Base-by-base conservation (phyloP, 2,329 filamentous ascomycete species). In the Xylariomycetidae sp. region DNA sequence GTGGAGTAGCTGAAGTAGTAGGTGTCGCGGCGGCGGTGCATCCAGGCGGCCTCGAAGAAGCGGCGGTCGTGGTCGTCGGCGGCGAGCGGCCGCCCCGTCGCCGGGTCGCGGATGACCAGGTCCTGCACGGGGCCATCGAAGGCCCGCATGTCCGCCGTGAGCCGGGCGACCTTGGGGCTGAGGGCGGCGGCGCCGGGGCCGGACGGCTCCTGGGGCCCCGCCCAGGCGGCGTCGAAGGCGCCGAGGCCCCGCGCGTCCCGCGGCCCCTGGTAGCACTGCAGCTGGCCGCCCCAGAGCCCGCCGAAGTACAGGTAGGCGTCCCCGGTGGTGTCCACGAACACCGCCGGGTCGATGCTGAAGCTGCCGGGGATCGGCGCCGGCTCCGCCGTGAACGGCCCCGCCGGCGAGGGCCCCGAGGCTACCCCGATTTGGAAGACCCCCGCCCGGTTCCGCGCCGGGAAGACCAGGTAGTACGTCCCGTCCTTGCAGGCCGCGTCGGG, bases 1-100 rank as follows among this genome's bases (percentile, higher is more conserved):
- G 82, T 88, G 42, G 80, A 85, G 63, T 86, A 86, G 35, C 74
- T 80, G 54, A 87, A 83, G 63, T 86, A 86, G 60, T 87, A 87
- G 39, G 65, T 71, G 2, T 70, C 79, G 0, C 70, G 62, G 50
- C 76, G 74, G 67, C 83, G 85, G 63, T 88, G 83, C 68, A 86
- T 67, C 84, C 83, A 88, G 2, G 83, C 77, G 1, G 82, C 84
- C 61, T 89, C 84, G 55, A 89, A 88, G 68, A 89, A 89, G 6
- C 84, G 70, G 12, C 79, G 60, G 39, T 81, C 79, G 53, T 88
- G 84, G 56, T 88, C 82, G 46, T 80, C 72, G 8, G 79, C 77
- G 2, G 60, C 50, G 31, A 88, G 63, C 1, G 70, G 75, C 51
- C 72, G 54, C 5, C 75, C 74, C 4, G 70, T 72, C 46, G 79